Evolutionary conservation across 148 eudicot species (phyloP), one percentile per base, ranked within the genome.

Genomic region (Camellia japonica): DNA sequence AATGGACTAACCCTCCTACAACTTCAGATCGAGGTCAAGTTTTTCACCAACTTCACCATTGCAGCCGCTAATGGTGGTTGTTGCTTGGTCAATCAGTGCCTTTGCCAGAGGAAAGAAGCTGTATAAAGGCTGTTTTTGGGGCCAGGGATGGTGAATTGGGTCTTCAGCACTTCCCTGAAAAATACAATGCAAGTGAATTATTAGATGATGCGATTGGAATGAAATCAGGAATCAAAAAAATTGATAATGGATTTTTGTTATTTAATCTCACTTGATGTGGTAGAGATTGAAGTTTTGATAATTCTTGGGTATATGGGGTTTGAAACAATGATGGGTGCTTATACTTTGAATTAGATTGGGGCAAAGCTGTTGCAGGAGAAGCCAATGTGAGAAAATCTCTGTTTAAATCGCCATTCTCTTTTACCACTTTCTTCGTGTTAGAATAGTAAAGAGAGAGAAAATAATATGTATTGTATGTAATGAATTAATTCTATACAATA

Each of bases 1-100:
- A 10, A 1, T 52, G 8, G 59, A 71, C 71, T 77, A 63, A 67
- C 11, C 64, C 46, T 47, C 49, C 68, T 78, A 87, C 49, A 88
- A 79, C 84, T 88, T 86, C 38, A 88, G 80, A 74, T 64, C 76
- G 16, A 88, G 90, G 87, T 88, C 89, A 75, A 88, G 77, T 18
- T 54, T 77, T 82, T 80, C 86, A 41, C 74, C 80, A 52, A 44
- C 80, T 43, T 80, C 83, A 38, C 66, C 85, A 74, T 51, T 81
- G 80, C 58, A 67, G 79, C 54, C 73, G 81, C 79, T 19, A 18
- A 55, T 0, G n/a, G 55, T 13, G 60, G 78, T 42, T 5, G 84
- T 59, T 30, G 59, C 61, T 77, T 79, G 85, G 69, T 59, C 80
- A 19, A 7, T 74, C 60, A 68, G 61, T 63, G 46, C 15, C 81